Base-by-base conservation (phyloP, 345 rosid species). In the Garcia nutans region DNA sequence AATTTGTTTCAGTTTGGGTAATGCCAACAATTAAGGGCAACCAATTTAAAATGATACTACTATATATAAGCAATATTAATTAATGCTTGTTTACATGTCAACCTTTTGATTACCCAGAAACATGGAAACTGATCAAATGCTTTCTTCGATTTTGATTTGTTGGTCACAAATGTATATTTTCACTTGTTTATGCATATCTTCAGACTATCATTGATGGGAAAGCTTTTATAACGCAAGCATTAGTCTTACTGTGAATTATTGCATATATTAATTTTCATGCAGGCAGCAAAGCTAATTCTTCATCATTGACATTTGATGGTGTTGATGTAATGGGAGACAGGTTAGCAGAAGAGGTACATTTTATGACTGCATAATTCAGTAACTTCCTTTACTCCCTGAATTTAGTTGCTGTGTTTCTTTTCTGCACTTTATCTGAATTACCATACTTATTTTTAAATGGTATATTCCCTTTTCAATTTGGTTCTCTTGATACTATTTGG, bases 241-340 rank as follows among this genome's bases (percentile, higher is more conserved):
- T n/a, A 24, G 2, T 42, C n/a, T 37, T 24, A 50, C 8, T 63
- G 41, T 59, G 23, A 54, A 71, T 56, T 77, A 26, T 67, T 28
- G 55, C 17, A n/a, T 37, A 50, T 33, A 66, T 52, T 74, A 11
- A 50, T 66, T 49, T 71, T 71, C 69, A 76, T 80, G 88, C 92
- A 94, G 98, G 97, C 85, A 91, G 97, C 75, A 74, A 84, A 70
- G 74, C 81, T 62, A 94, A 92, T 80, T 86, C 83, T 74, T 66
- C 85, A 6, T 84, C 65, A 67, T 81, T 73, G 80, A 94, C 98
- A 60, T 87, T 92, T 82, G 89, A 84, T 82, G 98, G 98, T 42
- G 95, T 94, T 71, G 97, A 92, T 85, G 86, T 87, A 74, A 92
- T 91, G 97, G 98, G 98, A 72, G 84, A 84, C 16, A 89, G 97